Conservation (phyloP, 306 rosid species). For the Sphenostylis stenocarpa region DNA sequence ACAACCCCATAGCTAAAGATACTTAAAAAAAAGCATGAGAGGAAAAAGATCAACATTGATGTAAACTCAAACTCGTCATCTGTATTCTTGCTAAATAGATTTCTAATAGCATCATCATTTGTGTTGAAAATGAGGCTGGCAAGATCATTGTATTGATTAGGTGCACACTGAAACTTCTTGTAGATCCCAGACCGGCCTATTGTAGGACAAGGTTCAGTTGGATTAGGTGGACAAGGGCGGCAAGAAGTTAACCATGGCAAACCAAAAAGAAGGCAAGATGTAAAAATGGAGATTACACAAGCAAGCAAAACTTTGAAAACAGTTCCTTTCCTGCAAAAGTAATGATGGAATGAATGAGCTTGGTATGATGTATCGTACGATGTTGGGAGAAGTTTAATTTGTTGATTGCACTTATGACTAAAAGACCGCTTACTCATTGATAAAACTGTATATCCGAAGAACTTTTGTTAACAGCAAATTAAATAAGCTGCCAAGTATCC, state of each 20-base stretch:
- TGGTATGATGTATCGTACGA: slow-evolving; percentile 10
- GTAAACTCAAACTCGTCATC: slow-evolving; percentile 61
- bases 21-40: slow-evolving; percentile 70
- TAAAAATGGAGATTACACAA: slow-evolving; percentile 68
- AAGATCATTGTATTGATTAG: slow-evolving; percentile 82
- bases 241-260: slow-evolving; percentile 88
- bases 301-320: slow-evolving; percentile 68
- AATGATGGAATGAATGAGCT: slow-evolving; percentile 31
- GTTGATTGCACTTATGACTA: not conserved
- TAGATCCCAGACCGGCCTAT: slow-evolving; percentile 97
- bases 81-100: slow-evolving; percentile 80
- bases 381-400: slow-evolving; percentile 16
- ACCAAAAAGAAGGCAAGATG: slow-evolving; percentile 92
- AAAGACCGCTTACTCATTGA: slow-evolving; percentile 67
- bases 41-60: slow-evolving; percentile 63
- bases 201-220: slow-evolving; percentile 86
- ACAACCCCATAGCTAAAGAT: slow-evolving; percentile 85
- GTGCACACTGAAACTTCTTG: slow-evolving; percentile 90
- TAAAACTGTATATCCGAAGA: slow-evolving; percentile 71
- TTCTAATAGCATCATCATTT: slow-evolving; percentile 88
- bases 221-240: slow-evolving; percentile 71
- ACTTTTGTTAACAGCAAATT: slow-evolving; percentile 67
- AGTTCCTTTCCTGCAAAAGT: slow-evolving; percentile 69
- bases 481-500: slow-evolving; percentile 82
- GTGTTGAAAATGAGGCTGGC: slow-evolving; percentile 98